phyloP scores from a whole-genome alignment of 352 stramenopile genomes.

The Globisporangium paddicum region DNA sequence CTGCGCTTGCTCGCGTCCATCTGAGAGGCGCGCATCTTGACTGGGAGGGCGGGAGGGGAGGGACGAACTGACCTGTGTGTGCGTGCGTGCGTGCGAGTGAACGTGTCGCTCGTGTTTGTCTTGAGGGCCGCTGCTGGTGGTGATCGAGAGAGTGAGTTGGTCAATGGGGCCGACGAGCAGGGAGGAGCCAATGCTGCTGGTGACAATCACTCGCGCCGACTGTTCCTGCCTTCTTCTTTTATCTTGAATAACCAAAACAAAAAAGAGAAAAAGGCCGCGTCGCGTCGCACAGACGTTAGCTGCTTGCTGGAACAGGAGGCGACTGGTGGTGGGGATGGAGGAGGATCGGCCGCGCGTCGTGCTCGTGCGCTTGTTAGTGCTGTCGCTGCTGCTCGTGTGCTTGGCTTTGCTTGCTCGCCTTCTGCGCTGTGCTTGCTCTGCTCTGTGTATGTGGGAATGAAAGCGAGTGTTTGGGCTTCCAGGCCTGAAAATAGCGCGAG shows the following conservation, averaged over 20 bases:
- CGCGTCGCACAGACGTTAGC: background rate
- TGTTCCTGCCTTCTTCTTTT: conserved; percentile 8
- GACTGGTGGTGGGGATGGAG: background rate
- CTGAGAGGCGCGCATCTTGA: background rate
- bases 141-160: too few species aligned
- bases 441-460: too few species aligned
- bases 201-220: conserved; percentile 6
- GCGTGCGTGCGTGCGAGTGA: background rate
- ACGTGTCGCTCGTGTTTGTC: background rate
- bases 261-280: background rate
- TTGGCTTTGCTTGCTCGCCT: background rate
- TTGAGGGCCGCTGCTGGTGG: too few species aligned
- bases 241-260: conserved; percentile 3
- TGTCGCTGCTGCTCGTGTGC: background rate
- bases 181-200: background rate
- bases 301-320: background rate
- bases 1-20: conserved; percentile 7
- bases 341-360: background rate
- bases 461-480: background rate
- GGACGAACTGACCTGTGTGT: background rate
- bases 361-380: background rate
- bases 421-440: too few species aligned
- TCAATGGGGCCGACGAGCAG: background rate
- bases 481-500: background rate
- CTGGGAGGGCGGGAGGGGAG: background rate